phyloP scores from a whole-genome alignment of 176 grass and related monocot species.

The Urochloa ruziziensis region DNA sequence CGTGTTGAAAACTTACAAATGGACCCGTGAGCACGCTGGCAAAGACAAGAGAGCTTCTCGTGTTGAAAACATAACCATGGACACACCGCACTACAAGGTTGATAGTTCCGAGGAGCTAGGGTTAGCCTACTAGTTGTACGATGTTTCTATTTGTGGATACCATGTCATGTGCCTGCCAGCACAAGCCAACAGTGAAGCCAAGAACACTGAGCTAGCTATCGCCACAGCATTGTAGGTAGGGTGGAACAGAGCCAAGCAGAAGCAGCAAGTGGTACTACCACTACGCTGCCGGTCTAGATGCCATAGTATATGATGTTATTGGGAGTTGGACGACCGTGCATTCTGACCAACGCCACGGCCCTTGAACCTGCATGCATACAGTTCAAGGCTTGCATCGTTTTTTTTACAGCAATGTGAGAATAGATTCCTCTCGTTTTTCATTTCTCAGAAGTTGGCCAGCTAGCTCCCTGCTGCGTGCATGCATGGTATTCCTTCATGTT shows the following conservation, averaged over 20 bases:
- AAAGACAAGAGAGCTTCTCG: too few relatives aligned
- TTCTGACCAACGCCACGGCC: neutral
- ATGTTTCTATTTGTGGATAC: constrained; percentile 16
- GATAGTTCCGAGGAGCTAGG: constrained; percentile 2
- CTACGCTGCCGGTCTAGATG: neutral
- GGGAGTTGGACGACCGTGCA: neutral
- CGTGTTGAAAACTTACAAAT: too few relatives aligned
- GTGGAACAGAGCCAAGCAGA: neutral
- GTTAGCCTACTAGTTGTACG: neutral
- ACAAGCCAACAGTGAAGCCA: neutral
- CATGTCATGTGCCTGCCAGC: constrained; percentile 12
- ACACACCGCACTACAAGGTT: neutral
- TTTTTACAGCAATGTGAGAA: neutral
- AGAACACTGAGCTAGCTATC: neutral
- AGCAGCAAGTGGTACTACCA: neutral
- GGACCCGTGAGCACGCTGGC: too few relatives aligned
- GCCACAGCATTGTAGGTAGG: neutral
- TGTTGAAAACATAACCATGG: too few relatives aligned
- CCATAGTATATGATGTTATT: neutral
- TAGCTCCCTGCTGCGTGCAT: too few relatives aligned
- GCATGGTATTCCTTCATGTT: too few relatives aligned
- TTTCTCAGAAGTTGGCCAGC: too few relatives aligned
- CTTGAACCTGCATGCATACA: neutral
- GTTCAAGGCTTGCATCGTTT: neutral
- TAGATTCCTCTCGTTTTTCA: neutral